These are phyloP conservation scores for Fraxinus anomala DNA, from an alignment of 257 asterid genomes.

Conservation along the genomic window DNA sequence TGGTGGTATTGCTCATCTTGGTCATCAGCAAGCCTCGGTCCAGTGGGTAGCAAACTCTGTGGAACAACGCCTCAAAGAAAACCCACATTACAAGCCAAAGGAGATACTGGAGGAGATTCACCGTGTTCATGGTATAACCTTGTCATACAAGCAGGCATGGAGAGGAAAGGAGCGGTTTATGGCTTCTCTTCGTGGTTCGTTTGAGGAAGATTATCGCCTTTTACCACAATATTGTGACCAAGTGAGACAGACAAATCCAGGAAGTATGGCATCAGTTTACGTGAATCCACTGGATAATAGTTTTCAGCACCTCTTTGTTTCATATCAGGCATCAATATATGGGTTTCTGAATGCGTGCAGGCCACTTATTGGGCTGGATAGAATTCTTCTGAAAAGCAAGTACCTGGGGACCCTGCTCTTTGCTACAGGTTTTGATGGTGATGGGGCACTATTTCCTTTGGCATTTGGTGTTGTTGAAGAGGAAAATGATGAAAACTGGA, in stretches of 20 bases:
- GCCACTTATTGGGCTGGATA: slow-evolving; percentile 63
- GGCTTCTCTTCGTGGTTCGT: slow-evolving; percentile 63
- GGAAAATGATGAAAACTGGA: slow-evolving; percentile 54
- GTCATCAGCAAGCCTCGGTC: slow-evolving; percentile 66
- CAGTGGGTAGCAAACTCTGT: slow-evolving; percentile 76
- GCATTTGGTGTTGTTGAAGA: slow-evolving; percentile 51
- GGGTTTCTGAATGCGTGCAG: slow-evolving; percentile 70
- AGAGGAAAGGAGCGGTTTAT: slow-evolving; percentile 69
- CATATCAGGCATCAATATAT: slow-evolving; percentile 65
- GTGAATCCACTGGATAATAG: slow-evolving; percentile 52
- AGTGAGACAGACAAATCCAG: slow-evolving; percentile 58
- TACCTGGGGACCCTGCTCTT: slow-evolving; percentile 63
- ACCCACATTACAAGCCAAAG: slow-evolving; percentile 66
- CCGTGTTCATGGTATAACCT: slow-evolving; percentile 16
- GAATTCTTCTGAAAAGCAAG: slow-evolving; percentile 53
- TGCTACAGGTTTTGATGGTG: slow-evolving; percentile 75
- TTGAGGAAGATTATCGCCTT: slow-evolving; percentile 67
- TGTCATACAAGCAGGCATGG: slow-evolving; percentile 80
- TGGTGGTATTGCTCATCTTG: slow-evolving; percentile 37
- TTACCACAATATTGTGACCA: slow-evolving; percentile 68
- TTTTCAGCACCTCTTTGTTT: slow-evolving; percentile 62
- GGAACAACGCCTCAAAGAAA: slow-evolving; percentile 57
- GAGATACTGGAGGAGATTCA: slow-evolving; percentile 31
- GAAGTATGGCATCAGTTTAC: slow-evolving; percentile 66
- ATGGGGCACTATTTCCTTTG: slow-evolving; percentile 61